Percentiles rank a stretch among this genome's conserved stretches.
Evolutionary conservation across 495 filamentous ascomycete genomes (phyloP).

Genomic region (Talaromyces adpressus): DNA sequence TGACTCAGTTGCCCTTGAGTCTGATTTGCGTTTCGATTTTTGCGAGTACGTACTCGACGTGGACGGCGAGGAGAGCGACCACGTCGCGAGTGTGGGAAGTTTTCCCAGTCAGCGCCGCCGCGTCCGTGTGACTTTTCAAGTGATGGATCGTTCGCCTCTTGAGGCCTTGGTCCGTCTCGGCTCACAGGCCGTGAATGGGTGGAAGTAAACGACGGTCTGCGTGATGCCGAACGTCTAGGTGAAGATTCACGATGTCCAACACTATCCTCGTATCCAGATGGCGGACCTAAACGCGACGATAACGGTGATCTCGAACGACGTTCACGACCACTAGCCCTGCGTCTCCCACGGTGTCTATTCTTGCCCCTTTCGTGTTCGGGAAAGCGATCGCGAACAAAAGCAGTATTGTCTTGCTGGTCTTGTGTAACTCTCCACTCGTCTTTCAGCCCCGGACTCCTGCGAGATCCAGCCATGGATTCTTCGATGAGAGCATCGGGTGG

Average conservation of each 20-base stretch:
- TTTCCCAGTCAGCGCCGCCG: constrained; percentile 7
- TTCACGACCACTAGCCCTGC: constrained; percentile 21
- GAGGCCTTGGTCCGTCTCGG: background rate
- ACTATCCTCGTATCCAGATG: background rate
- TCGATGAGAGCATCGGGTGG: constrained; percentile 37
- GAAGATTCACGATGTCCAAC: background rate
- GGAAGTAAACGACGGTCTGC: constrained; percentile 6
- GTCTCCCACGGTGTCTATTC: constrained; percentile 29
- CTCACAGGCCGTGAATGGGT: background rate
- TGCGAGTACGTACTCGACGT: constrained; percentile 16
- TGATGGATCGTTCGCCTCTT: constrained; percentile 20
- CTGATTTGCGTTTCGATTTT: constrained; percentile 6
- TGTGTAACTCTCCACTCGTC: constrained; percentile 47
- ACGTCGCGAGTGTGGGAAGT: constrained; percentile 34
- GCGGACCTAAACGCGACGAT: background rate
- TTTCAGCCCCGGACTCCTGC: constrained; percentile 51
- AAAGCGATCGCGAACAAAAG: constrained; percentile 14
- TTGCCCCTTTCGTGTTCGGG: constrained; percentile 22
- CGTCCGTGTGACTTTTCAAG: constrained; percentile 5
- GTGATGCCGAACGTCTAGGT: background rate
- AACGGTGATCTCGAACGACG: constrained; percentile 20
- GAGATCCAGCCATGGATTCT: constrained; percentile 49
- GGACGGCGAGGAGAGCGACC: constrained; percentile 35
- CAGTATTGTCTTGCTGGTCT: constrained; percentile 22
- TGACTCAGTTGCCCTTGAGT: constrained; percentile 16